Evolutionary conservation across 2,329 filamentous ascomycete species (phyloP), one percentile per base, ranked within the genome.

Genomic region (Fusarium sp.): DNA sequence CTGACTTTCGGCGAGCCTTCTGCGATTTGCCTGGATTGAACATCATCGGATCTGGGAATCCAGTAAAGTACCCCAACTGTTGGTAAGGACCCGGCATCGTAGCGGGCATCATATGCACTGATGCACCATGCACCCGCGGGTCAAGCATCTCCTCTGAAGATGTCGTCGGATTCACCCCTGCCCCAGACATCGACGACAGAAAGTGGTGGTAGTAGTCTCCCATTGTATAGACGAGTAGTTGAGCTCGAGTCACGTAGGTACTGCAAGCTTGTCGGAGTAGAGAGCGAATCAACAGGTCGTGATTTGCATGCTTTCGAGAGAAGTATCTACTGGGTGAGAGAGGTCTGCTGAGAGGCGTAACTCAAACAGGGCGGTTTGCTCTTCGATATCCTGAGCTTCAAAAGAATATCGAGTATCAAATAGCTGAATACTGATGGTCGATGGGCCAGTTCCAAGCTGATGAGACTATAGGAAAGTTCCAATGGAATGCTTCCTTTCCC

Each of bases 171-270:
- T 81, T 80, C 46, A 79, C 77, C 48, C 79, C 80, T 53, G 79
- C 78, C 57, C 83, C 84, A 61, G 83, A 81, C 81, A 86, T 83
- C 34, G 85, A 85, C 70, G 85, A 82, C 58, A 88, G 79, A 72
- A 88, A 87, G 67, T 84, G 83, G 52, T 85, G 84, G 70, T 88
- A 88, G 74, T 86, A 86, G 68, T 87, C 85, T 74, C 83, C 83
- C 86, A 89, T 89, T 60, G 67, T 53, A 28, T 57, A 37, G 30
- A 58, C 50, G 59, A 58, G 51, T 34, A 59, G 28, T 44, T 43
- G 45, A 42, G 44, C 30, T 63, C 43, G 53, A 37, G 37, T 62
- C 44, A 50, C 31, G 58, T 19, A 31, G 19, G 42, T 55, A 41
- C 62, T 63, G 64, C 62, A 65, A 50, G 62, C 44, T 61, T 48